These are phyloP conservation scores for Diplocarpon mali DNA, from an alignment of 2,329 filamentous ascomycete species.

Conservation along the genomic window DNA sequence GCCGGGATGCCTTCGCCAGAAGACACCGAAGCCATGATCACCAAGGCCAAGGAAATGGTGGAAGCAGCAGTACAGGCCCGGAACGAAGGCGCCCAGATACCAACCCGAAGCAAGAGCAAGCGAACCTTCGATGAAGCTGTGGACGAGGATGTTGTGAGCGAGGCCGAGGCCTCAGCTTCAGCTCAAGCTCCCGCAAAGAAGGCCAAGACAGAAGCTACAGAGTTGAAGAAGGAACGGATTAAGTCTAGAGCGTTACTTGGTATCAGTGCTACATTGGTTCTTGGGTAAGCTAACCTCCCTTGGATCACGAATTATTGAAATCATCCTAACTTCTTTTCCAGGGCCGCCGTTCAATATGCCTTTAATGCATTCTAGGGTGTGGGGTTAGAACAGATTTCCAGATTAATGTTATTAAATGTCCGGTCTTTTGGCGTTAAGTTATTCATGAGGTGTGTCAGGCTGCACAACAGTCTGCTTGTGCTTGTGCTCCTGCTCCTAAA, in stretches of 20 bases:
- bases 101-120: conserved; percentile 41
- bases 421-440: conserved; percentile 14
- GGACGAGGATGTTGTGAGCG: conserved; percentile 36
- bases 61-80: conserved; percentile 46
- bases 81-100: conserved; percentile 3
- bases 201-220: conserved; percentile 60
- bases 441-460: conserved; percentile 9
- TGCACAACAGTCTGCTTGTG: background rate
- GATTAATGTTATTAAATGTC: conserved; percentile 4
- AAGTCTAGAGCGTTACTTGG: conserved; percentile 78
- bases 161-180: conserved; percentile 35
- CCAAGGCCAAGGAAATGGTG: conserved; percentile 81
- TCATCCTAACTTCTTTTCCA: conserved; percentile 2
- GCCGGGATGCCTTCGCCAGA: conserved; percentile 62
- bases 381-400: background rate
- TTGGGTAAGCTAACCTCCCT: conserved; percentile 61
- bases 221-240: conserved; percentile 76
- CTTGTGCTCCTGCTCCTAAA: background rate
- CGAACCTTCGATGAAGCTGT: conserved; percentile 65
- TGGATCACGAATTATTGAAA: background rate
- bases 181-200: conserved; percentile 52
- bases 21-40: conserved; percentile 73
- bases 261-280: conserved; percentile 72
- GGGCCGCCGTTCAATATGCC: conserved; percentile 27
- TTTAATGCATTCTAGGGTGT: conserved; percentile 22